These are phyloP conservation scores for Myxozyma mucilagina DNA, from an alignment of 805 yeast genomes.

Conservation along the genomic window DNA sequence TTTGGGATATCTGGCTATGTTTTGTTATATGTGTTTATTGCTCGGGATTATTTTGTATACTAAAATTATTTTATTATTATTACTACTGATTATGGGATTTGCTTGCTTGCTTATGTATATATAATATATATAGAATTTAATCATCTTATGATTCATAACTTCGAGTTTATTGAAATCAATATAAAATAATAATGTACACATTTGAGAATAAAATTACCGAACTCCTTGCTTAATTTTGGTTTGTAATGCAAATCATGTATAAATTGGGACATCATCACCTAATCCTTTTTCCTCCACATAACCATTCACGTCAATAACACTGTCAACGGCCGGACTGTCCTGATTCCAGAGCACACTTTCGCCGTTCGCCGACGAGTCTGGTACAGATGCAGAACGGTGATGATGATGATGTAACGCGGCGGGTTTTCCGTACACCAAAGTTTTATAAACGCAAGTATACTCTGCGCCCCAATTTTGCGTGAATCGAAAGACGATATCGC, in stretches of 20 bases:
- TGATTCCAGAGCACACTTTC: no score
- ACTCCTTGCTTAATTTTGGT: conserved; percentile 7
- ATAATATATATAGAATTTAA: no score
- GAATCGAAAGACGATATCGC: background rate
- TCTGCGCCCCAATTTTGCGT: conserved; percentile 4
- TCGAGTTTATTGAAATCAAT: no score
- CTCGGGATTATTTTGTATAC: background rate
- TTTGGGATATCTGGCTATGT: background rate
- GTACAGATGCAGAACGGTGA: no score
- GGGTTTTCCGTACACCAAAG: conserved; percentile 1
- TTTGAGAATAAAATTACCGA: background rate
- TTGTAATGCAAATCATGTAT: conserved; percentile 38
- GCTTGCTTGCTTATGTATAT: background rate
- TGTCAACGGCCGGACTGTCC: background rate
- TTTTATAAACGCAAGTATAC: conserved; percentile 1
- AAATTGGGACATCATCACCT: background rate
- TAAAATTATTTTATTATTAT: background rate
- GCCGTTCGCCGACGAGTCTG: no score
- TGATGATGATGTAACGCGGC: no score
- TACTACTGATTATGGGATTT: no score
- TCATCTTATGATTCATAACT: no score
- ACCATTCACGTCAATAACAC: background rate
- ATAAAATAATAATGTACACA: background rate
- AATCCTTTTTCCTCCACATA: background rate
- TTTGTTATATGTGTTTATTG: background rate